A percentile compares a stretch with the other conserved stretches of the same genome.
These are phyloP conservation scores for Erythrophleum fordii DNA, from an alignment of 306 rosid genomes.

Conservation along the genomic window DNA sequence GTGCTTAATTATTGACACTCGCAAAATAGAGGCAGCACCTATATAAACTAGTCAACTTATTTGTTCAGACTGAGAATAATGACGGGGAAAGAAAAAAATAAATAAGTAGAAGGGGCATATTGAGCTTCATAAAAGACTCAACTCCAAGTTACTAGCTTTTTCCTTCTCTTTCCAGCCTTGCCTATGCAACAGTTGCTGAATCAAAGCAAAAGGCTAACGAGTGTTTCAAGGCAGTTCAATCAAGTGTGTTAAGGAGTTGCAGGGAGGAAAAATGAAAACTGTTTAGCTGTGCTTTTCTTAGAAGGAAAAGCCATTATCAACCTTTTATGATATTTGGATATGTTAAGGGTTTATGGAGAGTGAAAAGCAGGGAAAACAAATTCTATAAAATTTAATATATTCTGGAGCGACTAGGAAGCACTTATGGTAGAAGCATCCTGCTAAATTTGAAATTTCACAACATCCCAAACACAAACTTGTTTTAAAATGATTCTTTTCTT, in stretches of 20 bases:
- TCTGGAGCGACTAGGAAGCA: background rate
- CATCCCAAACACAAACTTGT: background rate
- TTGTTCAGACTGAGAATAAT: background rate
- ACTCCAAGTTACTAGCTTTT: background rate
- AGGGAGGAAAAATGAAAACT: background rate
- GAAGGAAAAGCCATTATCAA: background rate
- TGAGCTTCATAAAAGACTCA: background rate
- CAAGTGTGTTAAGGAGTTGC: constrained; percentile 4
- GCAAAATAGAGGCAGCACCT: background rate
- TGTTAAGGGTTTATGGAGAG: background rate
- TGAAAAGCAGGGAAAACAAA: background rate
- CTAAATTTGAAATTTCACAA: constrained; percentile 13
- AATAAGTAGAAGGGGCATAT: background rate
- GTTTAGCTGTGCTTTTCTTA: background rate
- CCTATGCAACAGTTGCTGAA: constrained; percentile 1
- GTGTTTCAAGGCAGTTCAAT: background rate
- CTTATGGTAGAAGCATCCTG: background rate
- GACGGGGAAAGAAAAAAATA: background rate
- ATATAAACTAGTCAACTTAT: constrained; percentile 5
- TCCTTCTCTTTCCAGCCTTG: background rate
- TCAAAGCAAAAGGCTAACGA: background rate
- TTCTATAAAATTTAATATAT: background rate
- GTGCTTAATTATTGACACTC: background rate
- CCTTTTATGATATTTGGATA: constrained; percentile 1
- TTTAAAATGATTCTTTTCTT: background rate